phyloP scores from a whole-genome alignment of 1,139 yeast genomes.

The Suzukiozyma palmioleophila region DNA sequence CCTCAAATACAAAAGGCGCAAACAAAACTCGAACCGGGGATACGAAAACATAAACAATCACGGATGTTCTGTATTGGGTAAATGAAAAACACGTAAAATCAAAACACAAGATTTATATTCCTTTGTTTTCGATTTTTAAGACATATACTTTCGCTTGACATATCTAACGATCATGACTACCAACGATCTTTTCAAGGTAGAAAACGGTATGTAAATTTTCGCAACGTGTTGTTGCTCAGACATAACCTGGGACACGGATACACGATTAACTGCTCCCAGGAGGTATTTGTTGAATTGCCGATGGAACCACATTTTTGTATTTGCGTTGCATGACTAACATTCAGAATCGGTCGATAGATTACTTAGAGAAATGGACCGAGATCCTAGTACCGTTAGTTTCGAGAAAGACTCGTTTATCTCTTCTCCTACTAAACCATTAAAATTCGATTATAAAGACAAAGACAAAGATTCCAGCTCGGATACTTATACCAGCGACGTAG shows the following conservation, averaged over 20 bases:
- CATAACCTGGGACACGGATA: too few species aligned
- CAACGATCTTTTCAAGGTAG: constrained; percentile 20
- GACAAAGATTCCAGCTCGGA: constrained; percentile 42
- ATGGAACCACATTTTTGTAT: too few species aligned
- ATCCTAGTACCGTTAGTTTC: constrained; percentile 9
- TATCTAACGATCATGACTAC: constrained; percentile 1
- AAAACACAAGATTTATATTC: background rate
- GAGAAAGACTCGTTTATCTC: constrained; percentile 8
- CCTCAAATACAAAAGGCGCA: too few species aligned
- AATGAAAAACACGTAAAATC: background rate
- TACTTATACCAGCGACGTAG: constrained; percentile 35
- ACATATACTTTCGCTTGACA: background rate
- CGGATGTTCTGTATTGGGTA: background rate
- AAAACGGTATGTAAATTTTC: constrained; percentile 23
- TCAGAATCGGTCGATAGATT: constrained; percentile 26
- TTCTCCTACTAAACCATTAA: constrained; percentile 36
- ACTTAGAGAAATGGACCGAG: constrained; percentile 21
- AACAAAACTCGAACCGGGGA: too few species aligned
- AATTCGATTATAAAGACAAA: constrained; percentile 19
- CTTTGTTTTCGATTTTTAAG: background rate
- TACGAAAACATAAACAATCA: too few species aligned
- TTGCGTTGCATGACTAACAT: constrained; percentile 8
- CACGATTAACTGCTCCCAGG: too few species aligned
- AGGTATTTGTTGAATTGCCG: too few species aligned
- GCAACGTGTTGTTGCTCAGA: background rate